Conservation (phyloP, 2,329 filamentous ascomycete species). For the Didymella sp. region DNA sequence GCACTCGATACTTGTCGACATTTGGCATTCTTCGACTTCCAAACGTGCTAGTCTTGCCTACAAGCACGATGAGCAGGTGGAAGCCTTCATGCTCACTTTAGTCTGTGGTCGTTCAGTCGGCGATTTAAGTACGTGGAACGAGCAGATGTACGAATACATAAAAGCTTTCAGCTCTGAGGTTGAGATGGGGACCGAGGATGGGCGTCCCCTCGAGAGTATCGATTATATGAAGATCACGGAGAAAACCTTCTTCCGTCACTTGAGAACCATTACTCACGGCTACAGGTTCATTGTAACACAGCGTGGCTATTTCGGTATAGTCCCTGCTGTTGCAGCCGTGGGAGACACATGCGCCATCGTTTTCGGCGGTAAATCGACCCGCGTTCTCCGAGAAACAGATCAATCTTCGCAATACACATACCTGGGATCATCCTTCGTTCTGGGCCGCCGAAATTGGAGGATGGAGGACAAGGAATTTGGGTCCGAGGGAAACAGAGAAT, state of each 20-base stretch:
- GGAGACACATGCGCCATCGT: conserved; percentile 1
- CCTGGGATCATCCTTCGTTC: background rate
- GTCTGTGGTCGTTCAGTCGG: no score
- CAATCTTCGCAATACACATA: background rate
- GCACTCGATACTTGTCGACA: background rate
- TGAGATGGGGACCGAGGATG: background rate
- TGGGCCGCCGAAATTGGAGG: background rate
- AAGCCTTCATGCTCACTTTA: background rate
- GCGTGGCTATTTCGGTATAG: background rate
- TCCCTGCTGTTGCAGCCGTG: background rate
- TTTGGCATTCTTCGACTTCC: background rate
- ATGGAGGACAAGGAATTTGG: background rate
- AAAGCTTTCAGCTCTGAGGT: background rate
- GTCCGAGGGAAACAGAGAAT: background rate
- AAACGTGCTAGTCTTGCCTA: background rate
- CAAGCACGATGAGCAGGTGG: background rate
- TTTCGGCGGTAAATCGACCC: background rate
- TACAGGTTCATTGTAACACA: background rate
- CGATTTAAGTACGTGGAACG: background rate
- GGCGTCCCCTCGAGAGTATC: no score
- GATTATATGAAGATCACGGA: no score
- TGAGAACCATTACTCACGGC: background rate
- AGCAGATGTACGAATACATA: background rate
- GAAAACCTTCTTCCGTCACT: background rate
- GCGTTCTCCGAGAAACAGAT: background rate